A percentile compares a stretch with the other conserved stretches of the same genome.
phyloP scores from a whole-genome alignment of 495 filamentous ascomycete genomes.

The Emericellopsis terricola region DNA sequence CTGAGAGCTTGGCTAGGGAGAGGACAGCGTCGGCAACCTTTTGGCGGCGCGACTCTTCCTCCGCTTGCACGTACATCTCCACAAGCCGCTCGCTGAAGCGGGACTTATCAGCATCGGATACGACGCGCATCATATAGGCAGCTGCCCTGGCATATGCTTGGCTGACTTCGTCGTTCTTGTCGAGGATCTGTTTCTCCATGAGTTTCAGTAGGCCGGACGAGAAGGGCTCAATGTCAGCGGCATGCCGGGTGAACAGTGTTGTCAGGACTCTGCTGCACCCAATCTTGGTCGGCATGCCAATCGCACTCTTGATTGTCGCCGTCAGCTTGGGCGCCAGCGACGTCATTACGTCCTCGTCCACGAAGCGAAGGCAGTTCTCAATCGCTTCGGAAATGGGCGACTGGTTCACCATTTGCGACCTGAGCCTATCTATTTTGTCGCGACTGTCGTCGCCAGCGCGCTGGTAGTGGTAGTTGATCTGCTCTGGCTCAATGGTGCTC shows the following conservation, averaged over 20 bases:
- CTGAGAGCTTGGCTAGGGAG: constrained; percentile 67
- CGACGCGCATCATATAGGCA: constrained; percentile 68
- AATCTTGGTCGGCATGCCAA: constrained; percentile 85
- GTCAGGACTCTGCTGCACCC: constrained; percentile 74
- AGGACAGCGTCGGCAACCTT: constrained; percentile 65
- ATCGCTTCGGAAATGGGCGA: constrained; percentile 93
- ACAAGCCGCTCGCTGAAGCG: constrained; percentile 47
- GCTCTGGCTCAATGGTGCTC: constrained; percentile 71
- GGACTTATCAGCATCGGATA: constrained; percentile 48
- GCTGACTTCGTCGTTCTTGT: constrained; percentile 80
- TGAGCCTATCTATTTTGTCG: constrained; percentile 70
- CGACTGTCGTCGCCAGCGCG: constrained; percentile 75
- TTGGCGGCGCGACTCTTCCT: constrained; percentile 53
- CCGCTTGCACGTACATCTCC: constrained; percentile 58
- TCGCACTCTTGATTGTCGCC: constrained; percentile 60
- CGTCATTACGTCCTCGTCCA: constrained; percentile 59
- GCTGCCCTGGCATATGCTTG: constrained; percentile 69
- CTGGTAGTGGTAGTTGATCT: constrained; percentile 80
- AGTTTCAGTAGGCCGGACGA: constrained; percentile 60
- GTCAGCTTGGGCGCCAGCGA: constrained; percentile 53
- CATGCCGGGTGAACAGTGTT: constrained; percentile 66
- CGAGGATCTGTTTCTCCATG: constrained; percentile 61
- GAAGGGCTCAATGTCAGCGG: constrained; percentile 54
- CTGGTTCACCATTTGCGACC: constrained; percentile 56
- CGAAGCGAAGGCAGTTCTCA: constrained; percentile 70